Base-by-base conservation (phyloP, 164 flowering plant genomes). In the Kalanchoe fedtschenkoi region DNA sequence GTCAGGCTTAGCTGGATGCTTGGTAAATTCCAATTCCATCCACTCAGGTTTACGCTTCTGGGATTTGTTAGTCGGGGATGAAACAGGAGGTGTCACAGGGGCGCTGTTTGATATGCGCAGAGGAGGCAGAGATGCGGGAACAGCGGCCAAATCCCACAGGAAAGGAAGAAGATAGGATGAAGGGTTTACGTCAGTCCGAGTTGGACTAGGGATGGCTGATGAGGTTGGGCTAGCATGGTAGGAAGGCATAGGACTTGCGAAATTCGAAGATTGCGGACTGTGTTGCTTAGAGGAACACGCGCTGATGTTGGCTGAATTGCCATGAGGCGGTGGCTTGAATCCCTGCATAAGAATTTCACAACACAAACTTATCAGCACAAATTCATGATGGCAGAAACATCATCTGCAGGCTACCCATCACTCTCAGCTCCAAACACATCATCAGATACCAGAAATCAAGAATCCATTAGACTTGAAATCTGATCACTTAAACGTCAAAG, bases 31-130 rank as follows among this genome's bases (percentile, higher is more conserved):
- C 51, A n/a, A n/a, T n/a, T 44, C 51, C 13, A 44, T 44, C 51
- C 51, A 44, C 13, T 44, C 51, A 44, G 51, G 51, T 44, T 76
- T 83, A 19, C 65, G 83, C 70, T 87, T 86, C 2, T 85, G 69
- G 33, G 81, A 71, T 70, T 87, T 77, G 5, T 87, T 80, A 19
- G 86, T 85, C 5, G 98, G 98, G 30, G 98, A 89, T 26, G 96
- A 84, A 13, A 82, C 79, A 13, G 96, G 98, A 0, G 98, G 96
- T 3, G 98, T 92, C 26, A 87, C 91, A 13, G 98, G 98, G 17
- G 98, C 98, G 71, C 95, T 89, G 66, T 83, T 92, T 21, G 98
- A 89, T 61, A 92, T 89, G 2, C 95, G 79, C 6, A 89, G 79
- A 51, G 86, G 84, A 13, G 98, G 96, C 1, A 91, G 82, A 38